These are phyloP conservation scores for Pseudoperonospora humuli DNA, from an alignment of 352 stramenopile genomes.

Conservation along the genomic window DNA sequence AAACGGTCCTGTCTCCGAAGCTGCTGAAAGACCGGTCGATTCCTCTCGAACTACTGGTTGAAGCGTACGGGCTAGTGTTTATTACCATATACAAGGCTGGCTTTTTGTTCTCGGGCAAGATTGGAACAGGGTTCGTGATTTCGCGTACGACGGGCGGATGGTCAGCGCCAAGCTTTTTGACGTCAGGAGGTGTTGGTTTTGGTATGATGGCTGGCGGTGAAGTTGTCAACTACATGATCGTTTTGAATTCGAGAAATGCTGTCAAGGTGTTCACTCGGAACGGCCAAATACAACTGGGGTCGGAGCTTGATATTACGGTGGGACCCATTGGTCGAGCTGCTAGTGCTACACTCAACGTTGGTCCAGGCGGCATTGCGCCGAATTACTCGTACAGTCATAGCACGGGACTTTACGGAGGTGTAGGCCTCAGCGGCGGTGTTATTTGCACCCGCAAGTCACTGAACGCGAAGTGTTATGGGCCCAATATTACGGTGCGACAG, in stretches of 20 bases:
- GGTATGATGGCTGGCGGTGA: slow-evolving; percentile 81
- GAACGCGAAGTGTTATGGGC: slow-evolving; percentile 65
- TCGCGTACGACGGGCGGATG: slow-evolving; percentile 60
- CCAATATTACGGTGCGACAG: slow-evolving; percentile 51
- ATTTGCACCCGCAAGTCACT: slow-evolving; percentile 72
- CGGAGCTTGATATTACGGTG: slow-evolving; percentile 61
- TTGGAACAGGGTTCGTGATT: slow-evolving; percentile 72
- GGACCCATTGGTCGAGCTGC: slow-evolving; percentile 62
- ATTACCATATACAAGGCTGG: slow-evolving; percentile 78
- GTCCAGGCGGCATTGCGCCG: slow-evolving; percentile 46
- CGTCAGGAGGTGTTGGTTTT: slow-evolving; percentile 62
- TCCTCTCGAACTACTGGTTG: slow-evolving; percentile 56
- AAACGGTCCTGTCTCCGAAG: slow-evolving; percentile 64
- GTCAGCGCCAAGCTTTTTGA: slow-evolving; percentile 69
- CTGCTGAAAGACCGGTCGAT: slow-evolving; percentile 81
- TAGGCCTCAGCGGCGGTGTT: slow-evolving; percentile 55
- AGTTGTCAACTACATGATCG: slow-evolving; percentile 78
- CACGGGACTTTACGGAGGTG: slow-evolving; percentile 62
- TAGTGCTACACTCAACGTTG: slow-evolving; percentile 55
- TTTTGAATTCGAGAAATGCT: slow-evolving; percentile 59
- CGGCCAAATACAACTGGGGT: slow-evolving; percentile 66
- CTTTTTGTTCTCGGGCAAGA: slow-evolving; percentile 72
- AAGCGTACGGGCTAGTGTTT: slow-evolving; percentile 72
- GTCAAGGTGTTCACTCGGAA: slow-evolving; percentile 79
- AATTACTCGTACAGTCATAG: slow-evolving; percentile 83